Evolutionary conservation across 306 rosid species (phyloP), one percentile per base, ranked within the genome.

Genomic region (Sindora glabra): DNA sequence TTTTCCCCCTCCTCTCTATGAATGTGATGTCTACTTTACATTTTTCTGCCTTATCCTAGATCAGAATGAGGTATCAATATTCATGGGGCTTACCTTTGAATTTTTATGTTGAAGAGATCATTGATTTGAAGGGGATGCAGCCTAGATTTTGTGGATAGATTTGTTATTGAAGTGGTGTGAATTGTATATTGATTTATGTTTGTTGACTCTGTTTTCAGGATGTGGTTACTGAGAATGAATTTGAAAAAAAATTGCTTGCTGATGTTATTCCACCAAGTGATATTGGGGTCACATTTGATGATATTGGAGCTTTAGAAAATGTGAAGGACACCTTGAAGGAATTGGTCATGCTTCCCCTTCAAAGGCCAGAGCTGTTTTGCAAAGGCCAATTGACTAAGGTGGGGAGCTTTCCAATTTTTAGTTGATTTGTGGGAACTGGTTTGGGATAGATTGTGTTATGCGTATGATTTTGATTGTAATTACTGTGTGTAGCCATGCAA

Each of bases 251-350:
- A 65, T 81, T 92, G 62, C 95, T 92, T 48, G 92, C 69, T 13
- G 94, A 92, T 79, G 98, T 92, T 69, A 88, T 88, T 70, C 94
- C 98, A 3, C 95, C 98, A 0, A 79, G 62, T 12, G 95, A 92
- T 65, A 82, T 92, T 73, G 98, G 98, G 51, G 96, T 92, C 61
- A 83, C 94, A 23, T 92, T 92, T 78, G 96, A 92, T 72, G 92
- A 92, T 68, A 85, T 92, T 19, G 98, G 98, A 51, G 98, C 98
- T 45, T 78, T 92, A 56, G 98, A 92, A 79, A 88, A 74, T 58
- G 98, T 91, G 49, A 91, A 91, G 86, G 96, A 91, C 69, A 91
- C 98, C 23, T 67, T 91, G 81, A 91, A 88, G 81, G 98, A 92
- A 59, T 68, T 92, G 82, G 96, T 92, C 64, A 92, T 92, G 98